phyloP scores from a whole-genome alignment of 2,329 filamentous ascomycete genomes.

The Colletotrichum lupini region DNA sequence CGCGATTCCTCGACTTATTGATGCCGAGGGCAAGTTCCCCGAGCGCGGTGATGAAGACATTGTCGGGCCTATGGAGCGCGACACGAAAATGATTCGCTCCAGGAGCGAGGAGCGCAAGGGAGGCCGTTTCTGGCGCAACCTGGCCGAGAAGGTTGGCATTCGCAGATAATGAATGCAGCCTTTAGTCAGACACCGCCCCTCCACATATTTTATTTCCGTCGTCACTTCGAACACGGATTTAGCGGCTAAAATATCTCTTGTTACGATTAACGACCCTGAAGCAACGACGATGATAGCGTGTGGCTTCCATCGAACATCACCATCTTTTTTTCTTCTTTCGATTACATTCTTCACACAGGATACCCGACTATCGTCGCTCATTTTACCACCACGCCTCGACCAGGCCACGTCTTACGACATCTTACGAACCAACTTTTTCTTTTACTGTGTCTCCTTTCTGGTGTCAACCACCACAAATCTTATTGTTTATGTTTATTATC shows the following conservation, averaged over 20 bases:
- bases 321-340: conserved; percentile 20
- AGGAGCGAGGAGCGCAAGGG: conserved; percentile 57
- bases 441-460: conserved; percentile 6
- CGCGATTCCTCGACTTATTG: conserved; percentile 75
- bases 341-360: conserved; percentile 36
- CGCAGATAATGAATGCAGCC: conserved; percentile 27
- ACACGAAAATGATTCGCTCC: conserved; percentile 62
- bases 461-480: conserved; percentile 1
- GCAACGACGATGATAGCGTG: conserved; percentile 22
- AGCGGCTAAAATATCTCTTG: neutral
- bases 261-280: conserved; percentile 31
- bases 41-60: conserved; percentile 91
- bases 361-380: conserved; percentile 41
- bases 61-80: conserved; percentile 87
- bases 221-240: neutral
- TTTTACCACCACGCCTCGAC: conserved; percentile 24
- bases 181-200: neutral
- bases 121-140: conserved; percentile 59
- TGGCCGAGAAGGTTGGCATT: conserved; percentile 58
- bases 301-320: conserved; percentile 24
- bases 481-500: conserved; percentile 30
- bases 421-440: conserved; percentile 9
- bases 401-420: conserved; percentile 32
- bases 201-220: neutral
- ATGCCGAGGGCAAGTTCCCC: conserved; percentile 86